These are phyloP conservation scores for Shiraia bambusicola DNA, from an alignment of 2,329 filamentous ascomycete species.

Conservation along the genomic window DNA sequence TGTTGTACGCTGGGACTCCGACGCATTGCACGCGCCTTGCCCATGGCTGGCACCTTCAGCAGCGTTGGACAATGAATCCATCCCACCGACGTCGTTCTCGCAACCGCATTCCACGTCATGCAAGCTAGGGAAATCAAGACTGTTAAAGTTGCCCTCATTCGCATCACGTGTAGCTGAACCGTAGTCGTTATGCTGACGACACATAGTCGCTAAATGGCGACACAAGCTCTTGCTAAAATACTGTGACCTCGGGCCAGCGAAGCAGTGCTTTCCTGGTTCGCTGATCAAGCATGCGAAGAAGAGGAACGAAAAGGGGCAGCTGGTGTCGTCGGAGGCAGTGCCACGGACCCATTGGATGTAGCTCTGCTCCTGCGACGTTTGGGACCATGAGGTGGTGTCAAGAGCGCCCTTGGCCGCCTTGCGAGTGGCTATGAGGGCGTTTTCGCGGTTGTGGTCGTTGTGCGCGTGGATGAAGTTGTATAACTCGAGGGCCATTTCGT, in stretches of 20 bases:
- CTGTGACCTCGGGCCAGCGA: background rate
- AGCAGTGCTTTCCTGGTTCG: background rate
- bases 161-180: conserved; percentile 23
- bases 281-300: conserved; percentile 22
- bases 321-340: conserved; percentile 18
- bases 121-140: conserved; percentile 12
- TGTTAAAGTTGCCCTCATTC: conserved; percentile 27
- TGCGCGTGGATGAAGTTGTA: conserved; percentile 8
- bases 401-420: background rate
- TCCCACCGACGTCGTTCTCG: too few relatives aligned
- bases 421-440: background rate
- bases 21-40: too few relatives aligned
- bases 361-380: background rate
- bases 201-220: conserved; percentile 24
- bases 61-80: too few relatives aligned
- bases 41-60: too few relatives aligned
- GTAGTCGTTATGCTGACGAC: conserved; percentile 32
- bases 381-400: background rate
- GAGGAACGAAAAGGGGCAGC: conserved; percentile 23
- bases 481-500: conserved; percentile 9
- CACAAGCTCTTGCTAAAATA: conserved; percentile 19
- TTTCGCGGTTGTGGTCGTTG: conserved; percentile 4
- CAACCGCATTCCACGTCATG: too few relatives aligned
- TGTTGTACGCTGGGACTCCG: too few relatives aligned
- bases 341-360: conserved; percentile 20